phyloP scores from a whole-genome alignment of 805 yeast species.

The Spathaspora passalidarum region DNA sequence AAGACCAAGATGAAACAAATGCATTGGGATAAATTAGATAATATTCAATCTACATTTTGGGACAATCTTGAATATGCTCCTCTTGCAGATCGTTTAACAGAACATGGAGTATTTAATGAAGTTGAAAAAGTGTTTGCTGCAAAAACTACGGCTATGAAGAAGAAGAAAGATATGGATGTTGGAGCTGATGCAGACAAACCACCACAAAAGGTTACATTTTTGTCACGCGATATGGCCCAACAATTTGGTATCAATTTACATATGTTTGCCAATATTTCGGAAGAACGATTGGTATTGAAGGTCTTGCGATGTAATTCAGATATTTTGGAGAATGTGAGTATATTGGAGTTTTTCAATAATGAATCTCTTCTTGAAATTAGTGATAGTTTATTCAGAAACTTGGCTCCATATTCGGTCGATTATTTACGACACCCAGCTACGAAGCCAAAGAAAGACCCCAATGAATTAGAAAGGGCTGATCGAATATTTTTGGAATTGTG shows the following conservation, averaged over 20 bases:
- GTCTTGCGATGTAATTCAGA: conserved; percentile 75
- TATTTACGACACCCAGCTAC: conserved; percentile 46
- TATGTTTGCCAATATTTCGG: conserved; percentile 59
- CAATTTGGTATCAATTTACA: conserved; percentile 94
- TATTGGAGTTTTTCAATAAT: conserved; percentile 80
- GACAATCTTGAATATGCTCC: conserved; percentile 56
- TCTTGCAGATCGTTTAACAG: conserved; percentile 60
- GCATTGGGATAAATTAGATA: conserved; percentile 94
- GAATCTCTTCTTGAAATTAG: conserved; percentile 76
- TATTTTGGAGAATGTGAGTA: conserved; percentile 63
- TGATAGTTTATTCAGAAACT: conserved; percentile 62
- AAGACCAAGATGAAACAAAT: conserved; percentile 81
- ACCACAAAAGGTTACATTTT: conserved; percentile 56
- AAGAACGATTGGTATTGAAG: conserved; percentile 63
- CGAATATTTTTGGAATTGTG: conserved; percentile 78
- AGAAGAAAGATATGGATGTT: conserved; percentile 24
- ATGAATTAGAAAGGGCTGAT: conserved; percentile 83
- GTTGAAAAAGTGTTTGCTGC: conserved; percentile 88
- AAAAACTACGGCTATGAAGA: conserved; percentile 48
- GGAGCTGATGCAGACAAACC: conserved; percentile 40
- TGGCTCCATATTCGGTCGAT: conserved; percentile 78
- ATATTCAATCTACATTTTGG: conserved; percentile 87
- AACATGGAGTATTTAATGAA: conserved; percentile 78
- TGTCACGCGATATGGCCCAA: conserved; percentile 85
- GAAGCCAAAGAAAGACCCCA: conserved; percentile 60